Evolutionary conservation across 192 early-diverging fungal species (phyloP).

Genomic region (Linnemannia elongata): DNA sequence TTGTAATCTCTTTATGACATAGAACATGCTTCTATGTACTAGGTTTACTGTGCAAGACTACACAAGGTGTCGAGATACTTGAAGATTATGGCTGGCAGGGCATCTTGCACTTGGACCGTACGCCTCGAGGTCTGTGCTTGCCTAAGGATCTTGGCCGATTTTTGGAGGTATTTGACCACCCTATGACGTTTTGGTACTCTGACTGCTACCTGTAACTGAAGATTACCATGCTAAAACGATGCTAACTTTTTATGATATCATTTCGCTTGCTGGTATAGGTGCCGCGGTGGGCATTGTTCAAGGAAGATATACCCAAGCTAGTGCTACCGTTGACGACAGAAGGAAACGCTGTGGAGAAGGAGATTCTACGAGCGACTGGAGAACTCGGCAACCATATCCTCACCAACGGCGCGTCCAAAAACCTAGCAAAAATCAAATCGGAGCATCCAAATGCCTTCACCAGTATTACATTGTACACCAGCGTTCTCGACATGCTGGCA

Average conservation of each 20-base stretch:
- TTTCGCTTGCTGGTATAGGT: slow-evolving; percentile 46
- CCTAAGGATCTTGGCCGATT: slow-evolving; percentile 72
- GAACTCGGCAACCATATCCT: slow-evolving; percentile 89
- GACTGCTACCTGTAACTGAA: no score
- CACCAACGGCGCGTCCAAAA: slow-evolving; percentile 81
- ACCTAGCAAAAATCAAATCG: slow-evolving; percentile 72
- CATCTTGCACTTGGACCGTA: slow-evolving; percentile 64
- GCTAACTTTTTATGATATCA: background rate
- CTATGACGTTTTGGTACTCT: background rate
- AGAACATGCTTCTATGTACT: slow-evolving; percentile 84
- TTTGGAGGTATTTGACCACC: slow-evolving; percentile 64
- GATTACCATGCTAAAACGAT: no score
- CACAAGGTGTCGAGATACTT: slow-evolving; percentile 77
- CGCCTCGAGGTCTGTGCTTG: slow-evolving; percentile 73
- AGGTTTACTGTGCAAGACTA: slow-evolving; percentile 77
- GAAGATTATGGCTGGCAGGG: slow-evolving; percentile 84
- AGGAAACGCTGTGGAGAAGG: slow-evolving; percentile 61
- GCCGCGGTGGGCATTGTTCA: slow-evolving; percentile 60
- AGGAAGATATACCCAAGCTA: slow-evolving; percentile 53
- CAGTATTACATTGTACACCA: slow-evolving; percentile 67
- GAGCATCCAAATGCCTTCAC: slow-evolving; percentile 73
- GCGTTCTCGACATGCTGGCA: slow-evolving; percentile 71
- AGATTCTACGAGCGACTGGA: slow-evolving; percentile 79
- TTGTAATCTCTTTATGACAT: background rate
- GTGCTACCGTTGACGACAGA: slow-evolving; percentile 48